Evolutionary conservation across 176 grass and related monocot species (phyloP), one percentile per base, ranked within the genome.

Genomic region (Echinochloa phyllopogon): DNA sequence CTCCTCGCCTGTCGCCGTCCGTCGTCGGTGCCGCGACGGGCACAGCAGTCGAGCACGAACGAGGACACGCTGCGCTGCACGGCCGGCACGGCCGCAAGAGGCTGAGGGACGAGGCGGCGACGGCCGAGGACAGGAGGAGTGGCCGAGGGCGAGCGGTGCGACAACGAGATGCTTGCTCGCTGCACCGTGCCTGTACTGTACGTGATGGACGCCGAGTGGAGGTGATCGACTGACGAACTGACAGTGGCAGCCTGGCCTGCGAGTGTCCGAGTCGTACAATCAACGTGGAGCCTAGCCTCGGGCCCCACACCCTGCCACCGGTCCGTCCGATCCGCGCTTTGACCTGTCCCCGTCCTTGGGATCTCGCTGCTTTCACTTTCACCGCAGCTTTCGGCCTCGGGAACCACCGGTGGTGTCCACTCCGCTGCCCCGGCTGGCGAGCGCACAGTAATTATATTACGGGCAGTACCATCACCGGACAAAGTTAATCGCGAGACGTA

Each of bases 251-350:
- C 29, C 43, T 10, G 43, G 43, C 8, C 25, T 7, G n/a, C n/a
- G n/a, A n/a, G n/a, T n/a, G n/a, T n/a, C 25, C 1, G n/a, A 44
- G 69, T 2, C 10, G 45, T 15, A 41, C 62, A 68, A 39, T 55
- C 36, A 51, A 55, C 38, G 29, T 11, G 52, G 45, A 49, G 1
- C 42, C 71, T 33, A 1, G 29, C 29, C 2, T 4, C 3, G 1
- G 36, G 29, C 18, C 62, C 45, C 27, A 39, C 65, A 12, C 17
- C 65, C 5, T 64, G 76, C 39, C 44, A 13, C 27, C 20, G 10
- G 66, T 18, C 50, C 69, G 66, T 18, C 50, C 69, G 53, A 80
- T 67, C 87, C 53, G 82, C 13, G 33, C 68, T 89, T 75, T 89
- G 69, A 84, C 66, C 75, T 48, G 75, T 78, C 64, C 23, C 50